These are phyloP conservation scores for Biscutella laevigata DNA, from an alignment of 441 rosid genomes.

Conservation along the genomic window DNA sequence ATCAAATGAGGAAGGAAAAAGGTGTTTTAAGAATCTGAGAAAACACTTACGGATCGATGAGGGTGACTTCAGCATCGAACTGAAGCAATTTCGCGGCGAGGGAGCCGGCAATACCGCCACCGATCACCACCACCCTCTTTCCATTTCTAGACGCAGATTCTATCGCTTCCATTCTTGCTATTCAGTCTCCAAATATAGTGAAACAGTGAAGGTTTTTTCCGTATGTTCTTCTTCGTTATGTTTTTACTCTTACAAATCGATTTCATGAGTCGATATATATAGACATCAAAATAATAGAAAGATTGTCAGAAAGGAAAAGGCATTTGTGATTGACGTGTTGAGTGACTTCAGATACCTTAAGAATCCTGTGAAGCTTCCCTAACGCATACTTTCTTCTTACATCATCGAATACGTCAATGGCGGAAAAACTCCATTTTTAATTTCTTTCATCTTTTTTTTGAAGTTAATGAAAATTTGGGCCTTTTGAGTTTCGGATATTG, in stretches of 20 bases:
- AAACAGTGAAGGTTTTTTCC: background rate
- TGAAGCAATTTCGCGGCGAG: conserved; percentile 58
- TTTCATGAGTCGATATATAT: conserved; percentile 7
- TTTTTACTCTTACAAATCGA: conserved; percentile 2
- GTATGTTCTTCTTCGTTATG: conserved; percentile 12
- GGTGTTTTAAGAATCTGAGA: background rate
- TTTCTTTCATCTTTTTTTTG: background rate
- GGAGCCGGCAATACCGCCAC: conserved; percentile 77
- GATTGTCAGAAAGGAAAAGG: conserved; percentile 17
- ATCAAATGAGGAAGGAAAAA: background rate
- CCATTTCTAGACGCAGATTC: conserved; percentile 15
- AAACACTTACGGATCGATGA: conserved; percentile 60
- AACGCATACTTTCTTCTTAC: too few relatives aligned
- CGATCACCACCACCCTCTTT: conserved; percentile 54
- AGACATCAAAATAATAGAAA: background rate
- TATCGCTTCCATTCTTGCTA: conserved; percentile 7
- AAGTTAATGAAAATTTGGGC: background rate
- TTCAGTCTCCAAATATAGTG: background rate
- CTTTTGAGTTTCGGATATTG: background rate
- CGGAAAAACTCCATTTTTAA: conserved; percentile 15
- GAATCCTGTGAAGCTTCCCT: conserved; percentile 12
- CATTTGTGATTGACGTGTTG: conserved; percentile 26
- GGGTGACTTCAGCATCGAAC: conserved; percentile 56
- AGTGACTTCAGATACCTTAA: conserved; percentile 16
- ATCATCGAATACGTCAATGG: conserved; percentile 22